Evolutionary conservation across 345 rosid species (phyloP), one percentile per base, ranked within the genome.

Genomic region (Dimocarpus longan): DNA sequence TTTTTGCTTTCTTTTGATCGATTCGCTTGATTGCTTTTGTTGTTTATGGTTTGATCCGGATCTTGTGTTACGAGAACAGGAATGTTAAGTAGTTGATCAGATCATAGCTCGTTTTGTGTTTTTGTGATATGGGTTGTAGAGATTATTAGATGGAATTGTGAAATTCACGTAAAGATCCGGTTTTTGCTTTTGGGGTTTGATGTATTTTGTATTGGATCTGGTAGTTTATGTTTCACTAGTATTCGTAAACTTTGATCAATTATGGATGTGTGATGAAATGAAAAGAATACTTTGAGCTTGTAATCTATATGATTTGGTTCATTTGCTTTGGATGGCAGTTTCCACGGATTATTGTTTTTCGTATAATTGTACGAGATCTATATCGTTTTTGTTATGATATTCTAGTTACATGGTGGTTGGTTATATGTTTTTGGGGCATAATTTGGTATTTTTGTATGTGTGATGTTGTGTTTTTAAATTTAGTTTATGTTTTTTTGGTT

Each of bases 41-140:
- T 66, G 67, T 70, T 64, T 12, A 46, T 48, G 42, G 10, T 80
- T 75, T 60, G 79, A 84, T 81, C 76, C 39, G 73, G 73, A 71
- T 48, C 69, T 64, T 39, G 22, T 70, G 37, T 66, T 9, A 65
- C 6, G 77, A 66, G 28, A 37, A 65, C 22, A 65, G n/a, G 21
- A n/a, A 32, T 75, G 16, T 4, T 21, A 12, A 12, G 46, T 50
- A 2, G 10, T 50, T 28, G 71, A 32, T 50, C 37, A 50, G 78
- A 75, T 75, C 64, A 37, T 19, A 15, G 69, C 37, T 66, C 22
- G 26, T 13, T 68, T 12, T 18, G 64, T 50, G 12, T 75, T 44
- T 64, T 42, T 44, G n/a, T 64, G 77, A 63, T 44, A 43, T 74
- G 60, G 19, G 42, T 44, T 18, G 46, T 64, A 22, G 12, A 37